Percentiles rank a stretch among this genome's conserved stretches.
phyloP scores from a whole-genome alignment of 768 basidiomycete species.

The Auricularia heimuer region DNA sequence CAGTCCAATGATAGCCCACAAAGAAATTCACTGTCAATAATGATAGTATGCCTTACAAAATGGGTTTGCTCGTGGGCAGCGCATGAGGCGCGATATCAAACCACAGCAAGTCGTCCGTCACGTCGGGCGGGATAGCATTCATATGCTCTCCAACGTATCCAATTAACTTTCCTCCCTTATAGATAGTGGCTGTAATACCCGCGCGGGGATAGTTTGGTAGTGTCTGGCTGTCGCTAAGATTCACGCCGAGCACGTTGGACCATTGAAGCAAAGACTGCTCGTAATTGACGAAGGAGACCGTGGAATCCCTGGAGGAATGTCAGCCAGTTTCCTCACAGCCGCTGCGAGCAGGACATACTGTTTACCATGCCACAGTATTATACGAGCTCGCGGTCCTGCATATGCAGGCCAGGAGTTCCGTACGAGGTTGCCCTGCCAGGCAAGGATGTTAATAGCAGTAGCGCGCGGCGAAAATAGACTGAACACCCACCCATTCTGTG shows the following conservation, averaged over 20 bases:
- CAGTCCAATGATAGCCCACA: neutral
- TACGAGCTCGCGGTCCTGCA: slow-evolving; percentile 39
- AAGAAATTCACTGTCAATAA: neutral
- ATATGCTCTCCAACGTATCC: neutral
- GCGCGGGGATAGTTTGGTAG: neutral
- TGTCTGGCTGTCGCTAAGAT: neutral
- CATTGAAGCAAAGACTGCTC: slow-evolving; percentile 44
- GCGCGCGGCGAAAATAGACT: neutral
- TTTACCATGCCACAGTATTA: slow-evolving; percentile 44
- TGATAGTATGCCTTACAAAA: neutral
- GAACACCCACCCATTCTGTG: slow-evolving; percentile 27
- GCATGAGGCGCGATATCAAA: neutral
- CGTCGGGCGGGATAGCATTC: neutral
- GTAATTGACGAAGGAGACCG: slow-evolving; percentile 41
- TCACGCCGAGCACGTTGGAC: slow-evolving; percentile 42
- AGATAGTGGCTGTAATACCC: neutral
- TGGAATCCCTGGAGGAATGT: slow-evolving; percentile 27
- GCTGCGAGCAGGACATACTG: neutral
- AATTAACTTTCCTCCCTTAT: neutral
- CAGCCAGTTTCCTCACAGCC: slow-evolving; percentile 10
- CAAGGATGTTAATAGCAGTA: neutral
- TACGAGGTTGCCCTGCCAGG: slow-evolving; percentile 29
- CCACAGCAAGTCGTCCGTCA: neutral
- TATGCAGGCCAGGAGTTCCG: slow-evolving; percentile 41
- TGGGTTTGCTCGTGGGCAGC: neutral